phyloP scores from a whole-genome alignment of 73 alveolate species.

The Tetrahymena elliotti region DNA sequence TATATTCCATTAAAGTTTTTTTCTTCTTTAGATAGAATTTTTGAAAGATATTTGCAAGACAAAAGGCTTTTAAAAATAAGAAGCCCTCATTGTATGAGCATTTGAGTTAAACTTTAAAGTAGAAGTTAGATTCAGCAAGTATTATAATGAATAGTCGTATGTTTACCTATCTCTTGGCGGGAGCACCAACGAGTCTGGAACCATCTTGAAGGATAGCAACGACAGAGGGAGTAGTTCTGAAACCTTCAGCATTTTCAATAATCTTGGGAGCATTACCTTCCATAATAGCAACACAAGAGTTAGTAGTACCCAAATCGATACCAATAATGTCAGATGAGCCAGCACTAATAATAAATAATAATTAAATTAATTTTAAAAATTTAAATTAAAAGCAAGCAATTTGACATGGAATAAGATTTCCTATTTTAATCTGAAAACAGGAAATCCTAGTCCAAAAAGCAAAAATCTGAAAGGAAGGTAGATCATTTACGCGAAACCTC shows the following conservation, averaged over 20 bases:
- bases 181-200: slow-evolving; percentile 74
- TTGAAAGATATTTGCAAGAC: neutral
- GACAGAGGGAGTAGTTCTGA: slow-evolving; percentile 97
- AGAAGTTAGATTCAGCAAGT: neutral
- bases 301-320: slow-evolving; percentile 98
- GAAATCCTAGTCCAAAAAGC: neutral
- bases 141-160: neutral
- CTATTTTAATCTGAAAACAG: neutral
- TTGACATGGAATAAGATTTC: neutral
- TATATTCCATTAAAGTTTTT: neutral
- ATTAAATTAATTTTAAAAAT: neutral
- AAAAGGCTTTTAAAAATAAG: neutral
- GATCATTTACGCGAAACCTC: neutral
- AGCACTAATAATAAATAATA: neutral
- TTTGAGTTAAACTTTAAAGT: neutral
- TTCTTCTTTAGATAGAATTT: neutral
- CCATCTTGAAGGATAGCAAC: slow-evolving; percentile 87
- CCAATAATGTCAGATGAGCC: slow-evolving; percentile 68
- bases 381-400: neutral
- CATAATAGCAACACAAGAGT: slow-evolving; percentile 96
- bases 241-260: slow-evolving; percentile 94
- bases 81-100: neutral
- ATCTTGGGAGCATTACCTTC: slow-evolving; percentile 87
- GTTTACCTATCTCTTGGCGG: slow-evolving; percentile 69
- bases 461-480: neutral